Evolutionary conservation across 225 moss, liverwort and hornwort genomes (phyloP), one percentile per base, ranked within the genome.

Genomic region (Pleurozium schreberi): DNA sequence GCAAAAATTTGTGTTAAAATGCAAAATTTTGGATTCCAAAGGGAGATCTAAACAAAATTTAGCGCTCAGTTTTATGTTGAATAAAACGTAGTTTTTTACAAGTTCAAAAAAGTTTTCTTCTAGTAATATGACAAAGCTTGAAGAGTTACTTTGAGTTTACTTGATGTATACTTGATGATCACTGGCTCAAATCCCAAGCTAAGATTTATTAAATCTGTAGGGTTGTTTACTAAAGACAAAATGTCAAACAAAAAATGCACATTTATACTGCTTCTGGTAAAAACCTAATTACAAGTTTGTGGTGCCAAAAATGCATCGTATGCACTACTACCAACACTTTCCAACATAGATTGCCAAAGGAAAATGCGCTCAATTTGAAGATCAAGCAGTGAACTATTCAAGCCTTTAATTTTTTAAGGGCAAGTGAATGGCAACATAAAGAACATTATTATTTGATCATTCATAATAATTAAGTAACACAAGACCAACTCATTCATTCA

Each of bases 101-200:
- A n/a, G n/a, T n/a, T n/a, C n/a, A n/a, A n/a, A n/a, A n/a, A n/a
- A n/a, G n/a, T n/a, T n/a, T n/a, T n/a, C n/a, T n/a, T n/a, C n/a
- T n/a, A n/a, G n/a, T n/a, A n/a, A n/a, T n/a, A 81, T 75, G 79
- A 87, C 75, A 74, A 67, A 87, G 90, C 87, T 92, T 80, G 89
- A 88, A 89, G 88, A 91, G 86, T 85, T 91, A 94, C 94, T 86
- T 91, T 94, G 73, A 94, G 87, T 90, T 91, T 88, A 94, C 94
- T 94, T 87, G 90, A 83, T 85, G 94, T n/a, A n/a, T n/a, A 87
- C 86, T 91, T 94, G 91, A 94, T 91, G 89, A 88, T 75, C 45
- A 92, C 92, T 90, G 73, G 82, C 83, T 88, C 89, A 69, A 94
- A 87, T 22, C 91, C 94, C 74, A 53, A 89, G 47, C 85, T 93